Evolutionary conservation across 768 basidiomycete genomes (phyloP), one percentile per base, ranked within the genome.

Genomic region (Terana coerulea): DNA sequence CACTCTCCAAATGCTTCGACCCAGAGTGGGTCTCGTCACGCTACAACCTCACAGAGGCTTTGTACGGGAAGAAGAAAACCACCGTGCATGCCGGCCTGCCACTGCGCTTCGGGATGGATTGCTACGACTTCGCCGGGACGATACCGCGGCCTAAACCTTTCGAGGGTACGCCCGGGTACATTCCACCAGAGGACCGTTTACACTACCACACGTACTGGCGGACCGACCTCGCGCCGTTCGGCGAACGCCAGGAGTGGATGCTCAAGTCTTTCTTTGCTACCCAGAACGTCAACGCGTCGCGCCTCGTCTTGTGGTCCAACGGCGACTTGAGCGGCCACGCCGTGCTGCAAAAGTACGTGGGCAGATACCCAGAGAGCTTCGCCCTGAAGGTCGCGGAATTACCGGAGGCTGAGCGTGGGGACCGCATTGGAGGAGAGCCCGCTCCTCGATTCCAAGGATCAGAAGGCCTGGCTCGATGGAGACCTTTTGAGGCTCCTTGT

Each of bases 151-250:
- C 39, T 6, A 44, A 54, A n/a, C n/a, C n/a, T n/a, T n/a, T n/a
- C 21, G 35, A 51, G n/a, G 28, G 25, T 17, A 55, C 50, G 24
- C 39, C 21, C 24, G 11, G 35, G 14, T 54, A 51, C 17, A 50
- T 54, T 14, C 56, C 56, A 21, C 52, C 51, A 22, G 60, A 60
- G 34, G 60, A 56, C n/a, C 78, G 81, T 17, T 77, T 80, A 10
- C 79, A 83, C 47, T 95, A 83, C 64, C 95, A 98, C 67, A 87
- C 92, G 1, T 98, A 98, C 67, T 98, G 95, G 95, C 77, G 95
- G 14, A 81, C 79, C 51, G 95, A 98, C 71, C 81, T 98, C 35
- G 83, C 84, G 0, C 74, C 84, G 1, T 93, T 98, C 59, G 83
- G 77, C 2, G 75, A 79, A 49, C 77, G 95, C 22, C 94, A 98